Conservation (phyloP, 257 asterid genomes). For the Penstemon barbatus region DNA sequence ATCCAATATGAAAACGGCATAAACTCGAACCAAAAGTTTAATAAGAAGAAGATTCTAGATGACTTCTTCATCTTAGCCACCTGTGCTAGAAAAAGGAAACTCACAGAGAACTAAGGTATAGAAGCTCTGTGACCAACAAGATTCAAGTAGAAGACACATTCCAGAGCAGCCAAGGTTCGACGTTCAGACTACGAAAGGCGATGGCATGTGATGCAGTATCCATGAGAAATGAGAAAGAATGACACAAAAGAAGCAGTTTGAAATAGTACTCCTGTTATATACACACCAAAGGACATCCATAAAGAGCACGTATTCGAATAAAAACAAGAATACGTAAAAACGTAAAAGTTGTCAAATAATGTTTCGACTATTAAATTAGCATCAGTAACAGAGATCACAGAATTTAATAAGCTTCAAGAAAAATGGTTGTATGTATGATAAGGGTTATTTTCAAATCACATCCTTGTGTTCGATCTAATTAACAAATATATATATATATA, state of each 20-base stretch:
- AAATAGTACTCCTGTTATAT: conserved; percentile 68
- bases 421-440: too few species aligned
- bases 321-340: conserved; percentile 72
- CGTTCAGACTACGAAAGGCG: conserved; percentile 68
- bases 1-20: neutral
- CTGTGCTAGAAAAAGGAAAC: conserved; percentile 27
- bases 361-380: too few species aligned
- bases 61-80: neutral
- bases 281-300: conserved; percentile 93
- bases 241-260: conserved; percentile 65
- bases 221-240: conserved; percentile 74
- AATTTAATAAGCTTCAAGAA: too few species aligned
- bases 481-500: too few species aligned
- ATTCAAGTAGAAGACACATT: conserved; percentile 70
- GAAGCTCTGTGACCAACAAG: conserved; percentile 86
- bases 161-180: conserved; percentile 59
- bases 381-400: too few species aligned
- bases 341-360: too few species aligned
- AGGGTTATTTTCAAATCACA: too few species aligned
- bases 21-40: neutral
- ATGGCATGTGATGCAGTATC: conserved; percentile 79
- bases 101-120: conserved; percentile 77
- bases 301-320: conserved; percentile 63
- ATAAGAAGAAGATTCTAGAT: neutral
- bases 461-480: too few species aligned